Base-by-base conservation (phyloP, 2,329 filamentous ascomycete genomes). In the Hymenoscyphus repandus region DNA sequence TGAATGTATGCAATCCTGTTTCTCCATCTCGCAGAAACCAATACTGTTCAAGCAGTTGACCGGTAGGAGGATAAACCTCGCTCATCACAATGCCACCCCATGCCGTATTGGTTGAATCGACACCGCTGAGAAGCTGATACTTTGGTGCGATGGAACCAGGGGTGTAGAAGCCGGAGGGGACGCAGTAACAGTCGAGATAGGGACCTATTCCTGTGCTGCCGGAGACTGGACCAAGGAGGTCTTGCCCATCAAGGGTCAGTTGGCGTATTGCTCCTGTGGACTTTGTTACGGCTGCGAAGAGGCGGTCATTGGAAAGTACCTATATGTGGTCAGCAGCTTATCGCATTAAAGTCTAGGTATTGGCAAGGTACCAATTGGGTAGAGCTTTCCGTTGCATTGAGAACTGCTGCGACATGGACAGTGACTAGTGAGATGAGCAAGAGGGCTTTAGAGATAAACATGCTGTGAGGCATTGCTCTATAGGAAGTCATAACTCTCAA, bases 171-270 rank as follows among this genome's bases (percentile, higher is more conserved):
- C 81, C 81, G 0, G 70, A 72, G 1, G 79, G 78, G 0, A 71
- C 78, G 60, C 80, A 85, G 64, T 83, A 81, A 62, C 81, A 85
- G 63, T 85, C 80, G 5, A 84, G 73, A 59, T 83, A 82, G 1
- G 79, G 77, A 0, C 78, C 76, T 22, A 75, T 70, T 2, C 79
- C 79, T 4, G 65, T 71, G 15, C 68, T 68, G 15, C 72, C 72
- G n/a, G 66, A 67, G 15, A 58, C 55, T 1, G 67, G 66, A 11
- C 79, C 78, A 1, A 83, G 71, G 1, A 83, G 69, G 54, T 83
- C 74, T 52, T 76, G 73, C 0, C 67, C 68, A 57, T 76, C 74
- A 0, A 78, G 70, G 10, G 64, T 66, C 2, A 78, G 62, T 15
- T 66, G 63, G 9, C 69, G 64, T 17, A 77, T 69, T 11, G 67